A percentile compares a stretch with the other conserved stretches of the same genome.
phyloP scores from a whole-genome alignment of 495 filamentous ascomycete genomes.

The Daldinia caldariorum region DNA sequence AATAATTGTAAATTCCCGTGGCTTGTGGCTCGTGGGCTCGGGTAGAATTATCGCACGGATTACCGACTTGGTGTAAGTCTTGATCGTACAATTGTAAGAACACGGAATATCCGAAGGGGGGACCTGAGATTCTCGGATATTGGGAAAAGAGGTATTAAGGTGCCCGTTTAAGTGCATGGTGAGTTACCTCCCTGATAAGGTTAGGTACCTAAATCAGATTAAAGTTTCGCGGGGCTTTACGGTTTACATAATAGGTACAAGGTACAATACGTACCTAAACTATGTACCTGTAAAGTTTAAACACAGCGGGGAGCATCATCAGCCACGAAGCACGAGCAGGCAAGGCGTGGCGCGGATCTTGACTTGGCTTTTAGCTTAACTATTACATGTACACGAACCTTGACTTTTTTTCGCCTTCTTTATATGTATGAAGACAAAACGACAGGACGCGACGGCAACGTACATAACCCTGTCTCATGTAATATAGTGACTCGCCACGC shows the following conservation, averaged over 20 bases:
- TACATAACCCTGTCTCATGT: background rate
- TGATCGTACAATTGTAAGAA: background rate
- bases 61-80: background rate
- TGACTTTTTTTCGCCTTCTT: background rate
- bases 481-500: constrained; percentile 2
- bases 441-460: background rate
- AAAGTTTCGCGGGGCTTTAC: too few relatives aligned
- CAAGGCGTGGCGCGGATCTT: background rate
- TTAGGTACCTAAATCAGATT: too few relatives aligned
- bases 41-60: background rate
- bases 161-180: too few relatives aligned
- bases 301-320: background rate
- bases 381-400: background rate
- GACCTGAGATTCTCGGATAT: too few relatives aligned
- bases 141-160: too few relatives aligned
- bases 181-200: too few relatives aligned
- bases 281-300: too few relatives aligned
- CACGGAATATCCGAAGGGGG: background rate
- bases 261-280: too few relatives aligned
- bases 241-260: too few relatives aligned
- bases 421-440: background rate
- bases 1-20: too few relatives aligned
- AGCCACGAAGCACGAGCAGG: background rate
- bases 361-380: background rate
- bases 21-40: too few relatives aligned